These are phyloP conservation scores for Vaccinium vitisidaea DNA, from an alignment of 148 eudicot genomes.

Conservation along the genomic window DNA sequence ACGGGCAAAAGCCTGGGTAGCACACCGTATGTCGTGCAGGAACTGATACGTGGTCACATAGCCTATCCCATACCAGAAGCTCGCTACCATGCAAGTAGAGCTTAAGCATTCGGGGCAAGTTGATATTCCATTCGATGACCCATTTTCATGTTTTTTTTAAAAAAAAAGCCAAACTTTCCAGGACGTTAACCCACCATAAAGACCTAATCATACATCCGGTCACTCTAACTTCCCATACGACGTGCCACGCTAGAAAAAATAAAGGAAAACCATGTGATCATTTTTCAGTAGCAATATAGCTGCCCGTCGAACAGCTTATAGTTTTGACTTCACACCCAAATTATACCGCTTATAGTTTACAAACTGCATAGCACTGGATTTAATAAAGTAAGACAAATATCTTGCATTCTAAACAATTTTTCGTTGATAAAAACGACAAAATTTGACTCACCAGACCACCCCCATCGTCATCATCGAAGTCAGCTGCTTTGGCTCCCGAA, in stretches of 20 bases:
- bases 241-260: not conserved
- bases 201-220: not conserved
- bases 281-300: not conserved
- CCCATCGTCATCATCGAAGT: constrained; percentile 97
- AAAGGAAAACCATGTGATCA: not conserved
- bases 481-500: constrained; percentile 75
- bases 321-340: not conserved
- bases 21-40: not conserved
- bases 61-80: not conserved
- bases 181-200: not conserved
- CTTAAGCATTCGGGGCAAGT: not conserved
- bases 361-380: not conserved
- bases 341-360: not conserved
- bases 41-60: not conserved
- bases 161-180: not conserved
- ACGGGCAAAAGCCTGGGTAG: not conserved
- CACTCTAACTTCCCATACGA: not conserved
- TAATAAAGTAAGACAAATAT: not conserved
- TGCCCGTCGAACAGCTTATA: not conserved
- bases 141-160: not conserved
- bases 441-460: constrained; percentile 88
- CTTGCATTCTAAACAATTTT: not conserved
- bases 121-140: not conserved
- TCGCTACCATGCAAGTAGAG: not conserved
- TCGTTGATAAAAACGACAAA: not conserved